Evolutionary conservation across 257 asterid genomes (phyloP).

Genomic region (Penstemon eatonii): DNA sequence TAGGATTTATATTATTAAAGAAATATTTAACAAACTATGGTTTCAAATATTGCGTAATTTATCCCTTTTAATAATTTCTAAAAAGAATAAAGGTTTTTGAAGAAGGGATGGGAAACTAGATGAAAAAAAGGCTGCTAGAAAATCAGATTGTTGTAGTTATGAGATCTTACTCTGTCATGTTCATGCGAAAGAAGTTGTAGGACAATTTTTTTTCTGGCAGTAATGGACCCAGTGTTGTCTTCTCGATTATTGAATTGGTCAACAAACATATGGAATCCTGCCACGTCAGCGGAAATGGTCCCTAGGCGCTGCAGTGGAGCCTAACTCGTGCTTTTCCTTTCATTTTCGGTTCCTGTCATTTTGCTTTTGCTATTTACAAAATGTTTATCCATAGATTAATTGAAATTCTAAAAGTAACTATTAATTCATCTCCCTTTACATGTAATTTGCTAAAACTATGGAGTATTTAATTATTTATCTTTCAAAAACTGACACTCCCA

Average conservation of each 20-base stretch:
- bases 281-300: conserved; percentile 24
- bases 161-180: conserved; percentile 25
- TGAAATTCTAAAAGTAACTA: too few species aligned
- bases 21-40: too few species aligned
- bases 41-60: too few species aligned
- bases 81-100: neutral
- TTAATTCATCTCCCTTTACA: too few species aligned
- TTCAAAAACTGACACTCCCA: too few species aligned
- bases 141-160: conserved; percentile 20
- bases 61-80: neutral
- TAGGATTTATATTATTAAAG: too few species aligned
- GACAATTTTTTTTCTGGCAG: conserved; percentile 30
- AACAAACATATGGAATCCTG: conserved; percentile 29
- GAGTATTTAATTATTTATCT: too few species aligned
- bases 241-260: conserved; percentile 47
- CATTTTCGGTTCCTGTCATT: neutral
- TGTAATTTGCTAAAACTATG: too few species aligned
- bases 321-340: conserved; percentile 7
- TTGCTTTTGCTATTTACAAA: neutral
- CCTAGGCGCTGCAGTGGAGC: conserved; percentile 8
- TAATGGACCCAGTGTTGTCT: conserved; percentile 38
- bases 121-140: conserved; percentile 27
- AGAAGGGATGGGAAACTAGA: too few species aligned
- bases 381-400: too few species aligned
- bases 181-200: conserved; percentile 30